These are phyloP conservation scores for Trichoderma koningiopsis DNA, from an alignment of 2,329 filamentous ascomycete genomes.

Conservation along the genomic window DNA sequence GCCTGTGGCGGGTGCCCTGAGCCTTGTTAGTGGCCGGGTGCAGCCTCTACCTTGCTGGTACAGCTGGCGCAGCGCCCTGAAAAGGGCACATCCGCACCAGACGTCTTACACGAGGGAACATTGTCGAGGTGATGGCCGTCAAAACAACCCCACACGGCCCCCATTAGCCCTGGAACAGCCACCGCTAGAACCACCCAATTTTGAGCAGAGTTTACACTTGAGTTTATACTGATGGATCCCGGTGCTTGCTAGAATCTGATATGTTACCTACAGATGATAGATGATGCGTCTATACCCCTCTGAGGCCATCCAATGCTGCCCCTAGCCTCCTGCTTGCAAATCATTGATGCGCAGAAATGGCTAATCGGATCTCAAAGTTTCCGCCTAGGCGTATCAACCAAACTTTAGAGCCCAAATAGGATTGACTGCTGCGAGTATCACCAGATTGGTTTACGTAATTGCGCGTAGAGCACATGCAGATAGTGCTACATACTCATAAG, in stretches of 20 bases:
- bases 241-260: not conserved
- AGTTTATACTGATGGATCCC: slow-evolving; percentile 2
- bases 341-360: not conserved
- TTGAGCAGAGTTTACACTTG: slow-evolving; percentile 8
- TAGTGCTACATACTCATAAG: not conserved
- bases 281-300: not conserved
- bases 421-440: not conserved
- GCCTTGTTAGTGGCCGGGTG: not conserved
- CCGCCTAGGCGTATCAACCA: not conserved
- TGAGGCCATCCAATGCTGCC: not conserved
- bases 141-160: not conserved
- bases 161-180: not conserved
- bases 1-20: slow-evolving; percentile 4
- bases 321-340: not conserved
- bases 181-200: not conserved
- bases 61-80: not conserved
- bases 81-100: not conserved
- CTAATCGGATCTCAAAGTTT: not conserved
- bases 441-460: not conserved
- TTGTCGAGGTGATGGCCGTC: not conserved
- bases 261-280: not conserved
- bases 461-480: not conserved
- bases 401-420: not conserved
- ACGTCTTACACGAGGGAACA: not conserved
- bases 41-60: not conserved